Base-by-base conservation (phyloP, 2,329 filamentous ascomycete species). In the Curvularia spicifera region DNA sequence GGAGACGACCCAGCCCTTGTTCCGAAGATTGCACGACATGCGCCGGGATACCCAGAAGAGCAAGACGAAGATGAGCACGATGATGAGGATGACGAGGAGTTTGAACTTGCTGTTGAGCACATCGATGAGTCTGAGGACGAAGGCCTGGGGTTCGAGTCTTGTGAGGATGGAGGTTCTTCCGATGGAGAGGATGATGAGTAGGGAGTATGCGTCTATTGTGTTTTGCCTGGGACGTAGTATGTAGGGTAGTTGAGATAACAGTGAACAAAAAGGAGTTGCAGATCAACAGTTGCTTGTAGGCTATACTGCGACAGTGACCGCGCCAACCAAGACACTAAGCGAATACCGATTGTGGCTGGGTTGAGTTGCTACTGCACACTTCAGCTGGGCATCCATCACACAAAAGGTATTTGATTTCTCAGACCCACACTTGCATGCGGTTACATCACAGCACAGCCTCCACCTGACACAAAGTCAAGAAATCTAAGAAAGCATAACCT, bases 61-160 rank as follows among this genome's bases (percentile, higher is more conserved):
- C 50, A 57, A 4, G 59, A 59, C 6, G 53, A 56, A 1, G 49
- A 63, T 4, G 47, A 59, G 1, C 50, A 54, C 7, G 59, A 60
- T 15, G 60, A 65, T 37, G 49, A 63, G 5, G 61, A 64, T 12
- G 65, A 64, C 0, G 61, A 66, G 2, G 63, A 64, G 5, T 67
- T 66, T 18, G 56, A 53, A 5, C 59, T 59, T 9, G 52, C 54
- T 3, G 45, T 52, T 9, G 50, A 63, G 47, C 61, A 61, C 8
- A 40, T 67, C 1, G 65, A 67, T 33, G 56, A 66, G 10, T 65
- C 65, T 2, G 63, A 66, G 7, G 53, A 57, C 5, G 61, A 66
- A 10, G 58, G 54, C 4, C 53, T 56, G 10, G 51, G 22, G 1
- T 49, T 49, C 5, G 51, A 35, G 10, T 60, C 57, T n/a, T 49